phyloP scores from a whole-genome alignment of 2,329 filamentous ascomycete species.

The Verticillium nonalfalfae region DNA sequence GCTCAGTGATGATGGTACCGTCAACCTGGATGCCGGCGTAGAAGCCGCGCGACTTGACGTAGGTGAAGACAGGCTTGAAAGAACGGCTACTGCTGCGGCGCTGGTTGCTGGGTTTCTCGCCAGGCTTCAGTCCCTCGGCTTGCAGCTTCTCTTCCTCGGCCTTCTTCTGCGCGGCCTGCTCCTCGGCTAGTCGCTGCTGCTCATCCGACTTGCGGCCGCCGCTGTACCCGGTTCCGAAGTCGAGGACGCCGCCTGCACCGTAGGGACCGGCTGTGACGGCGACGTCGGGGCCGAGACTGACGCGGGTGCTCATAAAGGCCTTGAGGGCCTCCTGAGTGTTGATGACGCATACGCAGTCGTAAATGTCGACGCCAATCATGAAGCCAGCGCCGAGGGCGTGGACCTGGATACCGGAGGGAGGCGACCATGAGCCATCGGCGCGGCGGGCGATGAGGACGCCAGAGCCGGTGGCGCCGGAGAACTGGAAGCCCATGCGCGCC shows the following conservation, averaged over 20 bases:
- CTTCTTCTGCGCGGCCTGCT: slow-evolving; percentile 1
- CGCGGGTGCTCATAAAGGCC: slow-evolving; percentile 68
- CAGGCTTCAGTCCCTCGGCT: slow-evolving; percentile 39
- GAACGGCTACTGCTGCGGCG: slow-evolving; percentile 13
- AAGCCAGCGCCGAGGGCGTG: slow-evolving; percentile 77
- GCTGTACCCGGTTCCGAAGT: slow-evolving; percentile 36
- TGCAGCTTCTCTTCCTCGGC: slow-evolving; percentile 11
- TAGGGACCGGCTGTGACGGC: slow-evolving; percentile 65
- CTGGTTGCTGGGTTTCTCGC: slow-evolving; percentile 14
- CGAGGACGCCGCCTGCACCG: slow-evolving; percentile 67
- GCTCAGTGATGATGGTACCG: slow-evolving; percentile 79
- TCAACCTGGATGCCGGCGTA: slow-evolving; percentile 85
- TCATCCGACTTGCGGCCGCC: slow-evolving; percentile 9
- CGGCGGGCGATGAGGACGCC: slow-evolving; percentile 58
- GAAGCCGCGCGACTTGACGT: slow-evolving; percentile 83
- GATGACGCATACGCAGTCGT: slow-evolving; percentile 83
- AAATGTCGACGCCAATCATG: slow-evolving; percentile 77
- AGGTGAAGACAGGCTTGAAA: slow-evolving; percentile 47
- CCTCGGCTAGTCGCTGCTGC: slow-evolving; percentile 9
- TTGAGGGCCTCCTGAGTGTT: slow-evolving; percentile 71
- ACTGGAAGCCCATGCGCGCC: slow-evolving; percentile 58
- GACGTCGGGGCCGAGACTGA: slow-evolving; percentile 73
- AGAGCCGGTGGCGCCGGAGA: slow-evolving; percentile 61
- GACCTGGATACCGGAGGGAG: slow-evolving; percentile 75
- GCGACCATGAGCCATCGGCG: slow-evolving; percentile 65